These are phyloP conservation scores for Omphalea diandra DNA, from an alignment of 441 rosid species.

Conservation along the genomic window DNA sequence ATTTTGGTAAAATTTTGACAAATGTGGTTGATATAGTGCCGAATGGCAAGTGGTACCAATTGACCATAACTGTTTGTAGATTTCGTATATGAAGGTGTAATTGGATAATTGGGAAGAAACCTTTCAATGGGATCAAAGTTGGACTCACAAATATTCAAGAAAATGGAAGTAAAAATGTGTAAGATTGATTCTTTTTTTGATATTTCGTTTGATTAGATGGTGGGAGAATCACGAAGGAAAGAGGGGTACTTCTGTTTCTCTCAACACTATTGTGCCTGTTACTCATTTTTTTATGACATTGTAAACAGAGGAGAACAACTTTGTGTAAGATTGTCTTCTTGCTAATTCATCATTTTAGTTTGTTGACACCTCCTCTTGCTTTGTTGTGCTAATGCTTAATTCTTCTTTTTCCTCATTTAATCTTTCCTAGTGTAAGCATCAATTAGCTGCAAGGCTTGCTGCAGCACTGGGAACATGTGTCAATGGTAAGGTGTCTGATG, in stretches of 20 bases:
- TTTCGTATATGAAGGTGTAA: neutral
- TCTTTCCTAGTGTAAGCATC: conserved; percentile 71
- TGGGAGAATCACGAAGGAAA: conserved; percentile 80
- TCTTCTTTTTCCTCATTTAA: neutral
- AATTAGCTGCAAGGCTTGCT: conserved; percentile 79
- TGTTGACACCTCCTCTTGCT: neutral
- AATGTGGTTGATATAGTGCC: too few relatives aligned
- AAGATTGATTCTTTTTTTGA: neutral
- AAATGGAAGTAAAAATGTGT: neutral
- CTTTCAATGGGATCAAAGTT: neutral
- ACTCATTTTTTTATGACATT: conserved; percentile 74
- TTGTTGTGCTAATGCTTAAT: neutral
- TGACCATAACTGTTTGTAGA: too few relatives aligned
- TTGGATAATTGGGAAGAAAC: neutral
- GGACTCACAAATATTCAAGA: neutral
- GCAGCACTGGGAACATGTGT: conserved; percentile 52
- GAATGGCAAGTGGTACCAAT: too few relatives aligned
- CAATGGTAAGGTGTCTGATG: conserved; percentile 59
- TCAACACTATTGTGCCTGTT: conserved; percentile 72
- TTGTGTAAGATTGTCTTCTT: conserved; percentile 48
- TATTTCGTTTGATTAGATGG: conserved; percentile 41
- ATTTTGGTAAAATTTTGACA: too few relatives aligned
- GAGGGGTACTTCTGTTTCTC: conserved; percentile 84
- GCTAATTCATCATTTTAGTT: conserved; percentile 3
- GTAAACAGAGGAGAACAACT: conserved; percentile 86